phyloP scores from a whole-genome alignment of 208 protist genomes.

The Leishmania amazonensis region DNA sequence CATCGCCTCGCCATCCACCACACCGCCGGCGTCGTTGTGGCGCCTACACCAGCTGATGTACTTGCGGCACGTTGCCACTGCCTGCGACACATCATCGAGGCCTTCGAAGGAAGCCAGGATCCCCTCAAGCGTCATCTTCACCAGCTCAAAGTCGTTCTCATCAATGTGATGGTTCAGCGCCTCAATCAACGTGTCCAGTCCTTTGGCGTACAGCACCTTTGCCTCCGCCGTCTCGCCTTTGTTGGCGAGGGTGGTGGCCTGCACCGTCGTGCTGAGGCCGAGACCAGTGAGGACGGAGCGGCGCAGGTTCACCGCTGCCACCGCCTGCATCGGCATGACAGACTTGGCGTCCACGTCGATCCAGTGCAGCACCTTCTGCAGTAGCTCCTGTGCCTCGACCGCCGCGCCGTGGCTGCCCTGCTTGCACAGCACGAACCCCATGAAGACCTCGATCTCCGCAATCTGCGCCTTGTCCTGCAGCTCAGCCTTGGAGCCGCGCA shows the following conservation, averaged over 20 bases:
- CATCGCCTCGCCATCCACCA: slow-evolving; percentile 61
- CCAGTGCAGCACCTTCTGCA: slow-evolving; percentile 78
- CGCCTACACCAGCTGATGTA: slow-evolving; percentile 89
- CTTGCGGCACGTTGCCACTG: slow-evolving; percentile 80
- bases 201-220: slow-evolving; percentile 70
- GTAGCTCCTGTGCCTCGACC: slow-evolving; percentile 56
- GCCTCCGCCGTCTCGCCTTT: slow-evolving; percentile 47
- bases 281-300: slow-evolving; percentile 81
- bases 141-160: slow-evolving; percentile 72
- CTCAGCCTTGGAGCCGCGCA: slow-evolving; percentile 39
- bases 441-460: slow-evolving; percentile 77
- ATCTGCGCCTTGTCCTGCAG: slow-evolving; percentile 76
- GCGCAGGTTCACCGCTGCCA: slow-evolving; percentile 83
- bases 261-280: slow-evolving; percentile 46
- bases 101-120: slow-evolving; percentile 86
- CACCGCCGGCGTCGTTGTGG: slow-evolving; percentile 69
- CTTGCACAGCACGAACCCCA: slow-evolving; percentile 65
- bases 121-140: slow-evolving; percentile 73
- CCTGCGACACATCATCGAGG: slow-evolving; percentile 79
- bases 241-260: slow-evolving; percentile 34
- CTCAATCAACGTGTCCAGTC: slow-evolving; percentile 86
- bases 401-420: slow-evolving; percentile 30
- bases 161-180: slow-evolving; percentile 87
- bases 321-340: slow-evolving; percentile 86
- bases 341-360: slow-evolving; percentile 85